Base-by-base conservation (phyloP, 1,284 basidiomycete genomes). In the Trichosporon coremiiforme region DNA sequence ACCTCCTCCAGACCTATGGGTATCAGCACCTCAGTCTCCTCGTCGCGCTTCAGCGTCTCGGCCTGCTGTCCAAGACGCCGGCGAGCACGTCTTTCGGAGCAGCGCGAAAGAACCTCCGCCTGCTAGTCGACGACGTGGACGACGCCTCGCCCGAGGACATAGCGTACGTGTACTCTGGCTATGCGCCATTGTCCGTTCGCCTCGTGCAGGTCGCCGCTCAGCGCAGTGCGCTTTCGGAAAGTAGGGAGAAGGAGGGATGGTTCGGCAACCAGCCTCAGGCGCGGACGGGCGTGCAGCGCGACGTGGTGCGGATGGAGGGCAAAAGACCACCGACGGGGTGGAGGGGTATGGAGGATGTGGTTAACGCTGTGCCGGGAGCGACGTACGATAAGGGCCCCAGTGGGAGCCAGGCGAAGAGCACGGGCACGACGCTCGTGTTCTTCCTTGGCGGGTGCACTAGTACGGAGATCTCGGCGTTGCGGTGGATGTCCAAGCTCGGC, bases 361-460 rank as follows among this genome's bases (percentile, higher is more conserved):
- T 98, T 15, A 87, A 87, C 55, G 86, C 86, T 66, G 89, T 98
- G 66, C 92, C 94, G 1, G 96, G 96, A 4, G 89, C 90, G 74
- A 91, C 90, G 2, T 89, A 97, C 66, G 95, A 99, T 83, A 86
- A 65, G 83, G 87, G 41, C 92, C 67, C 70, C 31, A 10, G 45
- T 13, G 47, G 31, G 29, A 60, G 25, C 57, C 13, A 13, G 38
- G n/a, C 33, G 17, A 2, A 12, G 22, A 17, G 36, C 10, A 29
- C 38, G 8, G 64, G 67, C 88, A 97, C 91, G 2, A 98, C 94
- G 1, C 88, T 97, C 25, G 92, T 99, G 10, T 98, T 98, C 85
- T 98, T 98, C 88, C 85, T 99, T n/a, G 97, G 97, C 41, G 97
- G 97, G 2, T 95, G 95, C 80, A 99, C 97, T 6, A 97, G 93